Conservation (phyloP, 1,284 basidiomycete genomes). For the Salmacisia buchloeana region DNA sequence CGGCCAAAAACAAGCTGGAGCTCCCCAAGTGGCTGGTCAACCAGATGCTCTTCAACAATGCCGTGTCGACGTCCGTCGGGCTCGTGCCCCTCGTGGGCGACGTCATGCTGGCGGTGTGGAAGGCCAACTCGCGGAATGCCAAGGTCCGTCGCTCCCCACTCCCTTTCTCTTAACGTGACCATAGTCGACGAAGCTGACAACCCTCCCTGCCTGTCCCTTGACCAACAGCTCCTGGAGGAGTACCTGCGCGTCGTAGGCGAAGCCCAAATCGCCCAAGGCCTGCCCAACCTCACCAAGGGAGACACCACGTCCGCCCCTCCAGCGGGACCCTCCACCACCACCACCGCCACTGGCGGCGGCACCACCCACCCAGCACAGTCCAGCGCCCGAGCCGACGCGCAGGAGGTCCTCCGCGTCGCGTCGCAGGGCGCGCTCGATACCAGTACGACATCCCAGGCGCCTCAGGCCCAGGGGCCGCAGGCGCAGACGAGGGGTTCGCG, state of each 20-base stretch:
- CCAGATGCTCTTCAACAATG: conserved; percentile 69
- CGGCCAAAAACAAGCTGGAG: conserved; percentile 65
- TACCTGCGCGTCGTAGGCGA: conserved; percentile 8
- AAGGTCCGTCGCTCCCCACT: conserved; percentile 20
- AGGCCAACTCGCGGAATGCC: conserved; percentile 85
- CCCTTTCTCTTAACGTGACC: not conserved
- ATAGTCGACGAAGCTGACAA: not conserved
- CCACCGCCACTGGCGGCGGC: not conserved
- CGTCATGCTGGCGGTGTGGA: conserved; percentile 67
- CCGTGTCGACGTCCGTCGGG: conserved; percentile 66
- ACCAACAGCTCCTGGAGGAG: not conserved
- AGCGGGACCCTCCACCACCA: not conserved
- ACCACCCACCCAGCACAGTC: not conserved
- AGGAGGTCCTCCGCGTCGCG: not conserved
- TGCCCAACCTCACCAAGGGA: conserved; percentile 5
- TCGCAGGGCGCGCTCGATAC: not conserved
- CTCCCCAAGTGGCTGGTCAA: conserved; percentile 36
- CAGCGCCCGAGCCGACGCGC: not conserved
- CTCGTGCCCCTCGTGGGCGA: conserved; percentile 75
- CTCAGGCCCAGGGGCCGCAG: not conserved
- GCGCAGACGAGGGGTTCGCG: not conserved
- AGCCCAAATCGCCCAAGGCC: not conserved
- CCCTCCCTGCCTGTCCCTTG: not conserved
- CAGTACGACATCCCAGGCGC: not conserved
- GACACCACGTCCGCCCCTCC: not conserved